Evolutionary conservation across 148 eudicot genomes (phyloP).

Genomic region (Spergularia marina): DNA sequence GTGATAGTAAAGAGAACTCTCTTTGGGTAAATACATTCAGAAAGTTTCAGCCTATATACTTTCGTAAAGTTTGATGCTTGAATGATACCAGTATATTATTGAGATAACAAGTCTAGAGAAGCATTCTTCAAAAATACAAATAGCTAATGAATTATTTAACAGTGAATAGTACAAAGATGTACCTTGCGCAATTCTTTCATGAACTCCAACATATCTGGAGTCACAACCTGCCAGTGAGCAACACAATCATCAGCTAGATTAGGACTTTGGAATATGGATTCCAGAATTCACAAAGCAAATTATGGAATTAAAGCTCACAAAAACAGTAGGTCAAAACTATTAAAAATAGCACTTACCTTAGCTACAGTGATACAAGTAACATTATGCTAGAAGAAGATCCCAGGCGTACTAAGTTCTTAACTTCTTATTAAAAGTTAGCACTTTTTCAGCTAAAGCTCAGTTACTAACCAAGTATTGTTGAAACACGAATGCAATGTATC

Average conservation of each 20-base stretch:
- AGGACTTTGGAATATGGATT: neutral
- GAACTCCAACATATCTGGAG: slow-evolving; percentile 29
- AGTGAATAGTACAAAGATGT: neutral
- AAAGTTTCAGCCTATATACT: too few species aligned
- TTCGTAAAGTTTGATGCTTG: too few species aligned
- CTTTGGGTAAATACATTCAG: too few species aligned
- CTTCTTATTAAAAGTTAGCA: neutral
- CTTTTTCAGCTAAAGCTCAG: neutral
- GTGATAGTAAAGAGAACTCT: too few species aligned
- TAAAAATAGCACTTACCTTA: too few species aligned
- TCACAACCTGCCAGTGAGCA: slow-evolving; percentile 25
- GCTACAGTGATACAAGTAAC: neutral
- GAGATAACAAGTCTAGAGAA: too few species aligned
- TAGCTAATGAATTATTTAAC: neutral
- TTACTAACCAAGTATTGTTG: neutral
- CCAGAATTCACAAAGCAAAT: neutral
- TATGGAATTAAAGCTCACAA: neutral
- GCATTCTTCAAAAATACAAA: too few species aligned
- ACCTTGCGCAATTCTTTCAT: slow-evolving; percentile 37
- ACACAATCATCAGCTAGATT: neutral
- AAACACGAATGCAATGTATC: neutral
- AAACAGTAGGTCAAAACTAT: neutral
- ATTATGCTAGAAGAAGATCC: neutral
- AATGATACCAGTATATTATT: too few species aligned
- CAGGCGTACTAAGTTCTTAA: neutral